Evolutionary conservation across 371 early-diverging fungal genomes (phyloP).

Genomic region (Syncephalis plumigaleata): DNA sequence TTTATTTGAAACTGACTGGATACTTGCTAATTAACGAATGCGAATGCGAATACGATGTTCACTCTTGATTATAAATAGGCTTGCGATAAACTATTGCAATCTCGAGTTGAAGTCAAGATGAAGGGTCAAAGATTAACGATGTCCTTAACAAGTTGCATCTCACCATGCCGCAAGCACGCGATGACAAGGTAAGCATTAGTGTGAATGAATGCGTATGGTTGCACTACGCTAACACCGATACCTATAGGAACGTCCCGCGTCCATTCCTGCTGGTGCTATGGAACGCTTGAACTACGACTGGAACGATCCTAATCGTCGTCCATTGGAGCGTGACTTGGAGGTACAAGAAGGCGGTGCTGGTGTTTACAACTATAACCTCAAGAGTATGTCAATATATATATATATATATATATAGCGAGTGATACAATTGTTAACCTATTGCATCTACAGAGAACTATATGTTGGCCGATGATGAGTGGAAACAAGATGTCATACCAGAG

Average conservation of each 20-base stretch:
- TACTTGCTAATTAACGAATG: too few species aligned
- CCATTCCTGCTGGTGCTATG: slow-evolving; percentile 63
- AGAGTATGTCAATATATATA: slow-evolving; percentile 27
- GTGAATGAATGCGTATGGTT: background rate
- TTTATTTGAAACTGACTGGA: background rate
- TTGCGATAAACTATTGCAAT: slow-evolving; percentile 82
- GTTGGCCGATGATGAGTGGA: slow-evolving; percentile 83
- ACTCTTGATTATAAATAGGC: slow-evolving; percentile 22
- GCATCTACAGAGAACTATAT: slow-evolving; percentile 39
- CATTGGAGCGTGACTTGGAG: slow-evolving; percentile 84
- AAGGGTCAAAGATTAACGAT: slow-evolving; percentile 71
- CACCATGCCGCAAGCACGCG: slow-evolving; percentile 74
- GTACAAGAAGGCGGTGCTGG: slow-evolving; percentile 85
- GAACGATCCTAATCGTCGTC: slow-evolving; percentile 66
- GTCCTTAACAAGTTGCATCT: slow-evolving; percentile 92
- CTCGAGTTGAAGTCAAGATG: slow-evolving; percentile 92
- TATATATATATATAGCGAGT: too few species aligned
- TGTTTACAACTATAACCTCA: slow-evolving; percentile 85
- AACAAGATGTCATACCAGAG: slow-evolving; percentile 98
- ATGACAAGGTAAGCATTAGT: slow-evolving; percentile 38
- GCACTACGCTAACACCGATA: background rate
- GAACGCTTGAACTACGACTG: slow-evolving; percentile 54
- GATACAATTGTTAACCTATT: background rate
- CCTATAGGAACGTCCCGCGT: slow-evolving; percentile 46
- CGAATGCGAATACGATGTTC: slow-evolving; percentile 2